These are phyloP conservation scores for Crinitomyces ghanaensis DNA, from an alignment of 805 yeast genomes.

Conservation along the genomic window DNA sequence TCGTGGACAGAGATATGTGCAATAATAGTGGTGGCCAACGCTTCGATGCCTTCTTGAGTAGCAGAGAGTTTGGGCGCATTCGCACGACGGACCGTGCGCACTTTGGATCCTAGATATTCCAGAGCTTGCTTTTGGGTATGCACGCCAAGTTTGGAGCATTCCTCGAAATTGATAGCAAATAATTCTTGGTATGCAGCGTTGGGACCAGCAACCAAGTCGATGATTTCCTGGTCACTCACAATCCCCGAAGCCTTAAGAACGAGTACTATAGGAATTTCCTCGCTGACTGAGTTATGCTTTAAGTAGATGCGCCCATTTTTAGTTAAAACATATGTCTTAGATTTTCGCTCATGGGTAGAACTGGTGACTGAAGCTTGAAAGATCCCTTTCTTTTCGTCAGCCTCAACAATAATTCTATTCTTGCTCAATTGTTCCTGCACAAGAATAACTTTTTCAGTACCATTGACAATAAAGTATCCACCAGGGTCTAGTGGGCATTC, in stretches of 20 bases:
- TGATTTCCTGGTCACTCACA: constrained; percentile 80
- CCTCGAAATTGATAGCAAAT: constrained; percentile 89
- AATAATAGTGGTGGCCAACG: constrained; percentile 77
- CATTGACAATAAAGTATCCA: constrained; percentile 87
- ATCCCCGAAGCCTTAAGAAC: constrained; percentile 92
- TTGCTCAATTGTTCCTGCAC: constrained; percentile 95
- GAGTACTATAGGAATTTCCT: constrained; percentile 89
- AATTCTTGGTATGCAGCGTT: constrained; percentile 82
- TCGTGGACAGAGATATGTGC: constrained; percentile 86
- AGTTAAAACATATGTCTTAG: constrained; percentile 91
- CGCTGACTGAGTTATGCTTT: constrained; percentile 91
- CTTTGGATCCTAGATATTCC: constrained; percentile 81
- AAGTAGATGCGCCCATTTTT: constrained; percentile 80
- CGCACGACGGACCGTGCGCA: constrained; percentile 81
- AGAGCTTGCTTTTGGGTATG: constrained; percentile 91
- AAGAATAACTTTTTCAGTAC: constrained; percentile 93
- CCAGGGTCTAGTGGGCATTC: constrained; percentile 99
- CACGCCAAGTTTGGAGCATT: constrained; percentile 73
- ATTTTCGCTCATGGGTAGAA: constrained; percentile 95
- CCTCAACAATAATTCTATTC: constrained; percentile 95
- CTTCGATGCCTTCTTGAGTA: constrained; percentile 93
- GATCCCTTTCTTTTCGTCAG: constrained; percentile 86
- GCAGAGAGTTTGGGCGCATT: constrained; percentile 69
- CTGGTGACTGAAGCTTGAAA: constrained; percentile 98
- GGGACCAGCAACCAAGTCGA: constrained; percentile 89